These are phyloP conservation scores for Phoma sp. DNA, from an alignment of 2,329 filamentous ascomycete species.

Conservation along the genomic window DNA sequence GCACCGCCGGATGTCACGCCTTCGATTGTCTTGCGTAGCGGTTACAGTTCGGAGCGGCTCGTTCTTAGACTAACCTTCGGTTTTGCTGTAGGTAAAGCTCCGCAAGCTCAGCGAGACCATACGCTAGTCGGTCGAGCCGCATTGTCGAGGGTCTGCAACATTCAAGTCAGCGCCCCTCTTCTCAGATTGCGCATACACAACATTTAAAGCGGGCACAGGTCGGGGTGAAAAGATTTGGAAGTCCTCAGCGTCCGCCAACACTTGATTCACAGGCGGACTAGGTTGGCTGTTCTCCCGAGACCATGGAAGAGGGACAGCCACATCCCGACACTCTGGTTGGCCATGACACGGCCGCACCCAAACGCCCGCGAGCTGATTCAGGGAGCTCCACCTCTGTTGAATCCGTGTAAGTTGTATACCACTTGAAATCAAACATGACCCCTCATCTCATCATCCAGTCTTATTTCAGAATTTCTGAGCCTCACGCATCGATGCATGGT, in stretches of 20 bases:
- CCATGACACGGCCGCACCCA: conserved; percentile 44
- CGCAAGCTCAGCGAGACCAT: conserved; percentile 11
- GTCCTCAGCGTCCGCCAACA: conserved; percentile 24
- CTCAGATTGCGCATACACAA: conserved; percentile 6
- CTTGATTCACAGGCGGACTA: conserved; percentile 19
- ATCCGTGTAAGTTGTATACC: conserved; percentile 39
- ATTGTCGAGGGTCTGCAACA: conserved; percentile 14
- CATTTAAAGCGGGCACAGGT: not conserved
- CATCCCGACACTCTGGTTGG: conserved; percentile 44
- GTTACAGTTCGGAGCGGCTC: conserved; percentile 13
- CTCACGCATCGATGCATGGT: not conserved
- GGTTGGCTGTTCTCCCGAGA: conserved; percentile 36
- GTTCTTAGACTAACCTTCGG: conserved; percentile 7
- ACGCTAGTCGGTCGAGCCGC: conserved; percentile 20
- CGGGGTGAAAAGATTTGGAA: not conserved
- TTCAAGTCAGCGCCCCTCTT: conserved; percentile 10
- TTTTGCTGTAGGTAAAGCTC: conserved; percentile 15
- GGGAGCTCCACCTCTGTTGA: conserved; percentile 41
- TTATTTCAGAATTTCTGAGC: not conserved
- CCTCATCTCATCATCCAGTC: too few species aligned
- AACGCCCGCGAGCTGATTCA: conserved; percentile 42
- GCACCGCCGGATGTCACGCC: not conserved
- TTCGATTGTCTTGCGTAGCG: conserved; percentile 9
- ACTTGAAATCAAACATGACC: not conserved
- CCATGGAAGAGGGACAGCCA: conserved; percentile 48